Evolutionary conservation across 2,329 filamentous ascomycete species (phyloP), one percentile per base, ranked within the genome.

Genomic region (Teratosphaeriaceae sp.): DNA sequence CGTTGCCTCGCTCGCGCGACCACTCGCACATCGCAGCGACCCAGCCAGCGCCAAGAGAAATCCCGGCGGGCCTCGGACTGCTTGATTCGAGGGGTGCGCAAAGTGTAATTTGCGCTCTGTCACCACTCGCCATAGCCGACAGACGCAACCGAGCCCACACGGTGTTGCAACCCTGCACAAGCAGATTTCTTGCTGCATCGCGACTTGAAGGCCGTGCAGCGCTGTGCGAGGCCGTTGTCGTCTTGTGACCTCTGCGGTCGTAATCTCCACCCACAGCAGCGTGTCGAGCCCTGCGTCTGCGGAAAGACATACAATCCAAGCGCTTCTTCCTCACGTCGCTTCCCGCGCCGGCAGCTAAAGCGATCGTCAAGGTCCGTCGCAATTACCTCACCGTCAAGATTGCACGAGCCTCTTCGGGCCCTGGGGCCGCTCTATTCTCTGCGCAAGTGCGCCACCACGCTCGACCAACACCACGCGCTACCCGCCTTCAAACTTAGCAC

Each of bases 361-460:
- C 49, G 56, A 56, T 60, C 53, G 48, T 47, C 53, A 40, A 45
- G 46, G 23, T 35, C 51, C 54, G 53, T 48, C 48, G 48, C 45
- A 50, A 56, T 60, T 60, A 59, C 56, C 56, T 59, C 55, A 60
- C 49, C 46, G 43, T 42, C 42, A 38, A 57, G 56, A 57, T 59
- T 58, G 50, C 49, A 44, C 54, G 50, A 54, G 49, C 54, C 52
- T 45, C 51, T 53, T 52, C 52, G 46, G 47, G 53, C 51, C 53
- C 47, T 49, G 59, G 60, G 53, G 53, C 53, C 49, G 57, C 60
- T 55, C 57, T 59, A 58, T 56, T 61, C 58, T 56, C 60, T 59
- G 58, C 61, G 60, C 56, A 57, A 51, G 50, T 58, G 61, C 56
- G 30, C 39, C 39, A 41, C 39, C 39, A 16, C 39, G 51, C 54